Evolutionary conservation across 345 rosid species (phyloP), one percentile per base, ranked within the genome.

Genomic region (Pugionium dolabratum): DNA sequence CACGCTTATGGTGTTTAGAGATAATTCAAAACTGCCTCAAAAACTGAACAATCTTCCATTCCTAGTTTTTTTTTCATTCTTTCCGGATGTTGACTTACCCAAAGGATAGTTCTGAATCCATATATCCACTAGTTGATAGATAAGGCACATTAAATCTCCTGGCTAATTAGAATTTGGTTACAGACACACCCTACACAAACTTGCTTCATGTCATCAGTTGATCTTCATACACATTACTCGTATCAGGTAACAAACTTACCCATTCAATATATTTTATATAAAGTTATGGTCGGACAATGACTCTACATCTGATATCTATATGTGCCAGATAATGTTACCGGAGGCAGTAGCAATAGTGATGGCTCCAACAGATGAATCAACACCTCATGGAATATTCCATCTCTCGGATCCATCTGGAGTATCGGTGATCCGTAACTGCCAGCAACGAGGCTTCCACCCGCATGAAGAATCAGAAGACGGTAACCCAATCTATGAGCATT

Each of bases 161-260:
- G 61, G 67, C 74, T 77, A 26, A 62, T 64, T 80, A 9, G 36
- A 11, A 71, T 44, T 28, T 43, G 40, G 70, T 79, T 79, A 69
- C 90, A 94, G 99, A 94, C 99, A 10, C 97, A 94, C 70, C 99
- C 99, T 46, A 78, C 97, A 1, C 97, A 94, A 74, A 88, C 95
- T 54, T 94, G 95, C 79, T 94, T 94, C 83, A 94, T 90, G 99
- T 94, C 99, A 49, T 94, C 99, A 4, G 96, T 94, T 58, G 99
- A 90, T 83, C 86, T 94, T 69, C 99, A 94, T 70, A 94, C 97
- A 11, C 99, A 94, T 77, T 94, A 94, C 83, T 94, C 97, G 0
- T 94, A 94, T 68, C 99, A 94, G 95, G 97, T 94, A 80, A 34
- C 45, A 44, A 29, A 59, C 33, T 59, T 4, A 7, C 34, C 51